phyloP scores from a whole-genome alignment of 768 basidiomycete genomes.

The Plicaturopsis crispa region DNA sequence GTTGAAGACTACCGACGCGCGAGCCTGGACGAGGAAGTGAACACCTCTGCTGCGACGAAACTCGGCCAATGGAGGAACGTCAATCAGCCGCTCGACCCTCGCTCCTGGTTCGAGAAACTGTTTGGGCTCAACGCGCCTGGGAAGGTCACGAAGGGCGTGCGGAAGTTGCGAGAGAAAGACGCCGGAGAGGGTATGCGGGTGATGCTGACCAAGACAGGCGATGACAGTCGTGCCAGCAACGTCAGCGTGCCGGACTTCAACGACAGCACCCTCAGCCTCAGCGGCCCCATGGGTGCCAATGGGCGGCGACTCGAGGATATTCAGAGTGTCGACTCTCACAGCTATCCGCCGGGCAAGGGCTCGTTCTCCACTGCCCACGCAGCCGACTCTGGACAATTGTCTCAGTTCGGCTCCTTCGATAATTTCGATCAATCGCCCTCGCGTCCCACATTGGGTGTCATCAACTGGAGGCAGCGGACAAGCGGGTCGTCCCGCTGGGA shows the following conservation, averaged over 20 bases:
- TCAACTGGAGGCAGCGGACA: conserved; percentile 70
- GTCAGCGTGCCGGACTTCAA: conserved; percentile 28
- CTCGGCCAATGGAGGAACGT: conserved; percentile 87
- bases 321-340: conserved; percentile 57
- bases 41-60: conserved; percentile 88
- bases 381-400: conserved; percentile 26
- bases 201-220: conserved; percentile 41
- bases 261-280: conserved; percentile 35
- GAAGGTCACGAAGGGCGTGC: conserved; percentile 76
- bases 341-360: conserved; percentile 46
- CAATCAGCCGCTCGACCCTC: conserved; percentile 74
- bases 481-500: conserved; percentile 83
- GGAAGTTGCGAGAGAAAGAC: conserved; percentile 78
- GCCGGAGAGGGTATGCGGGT: conserved; percentile 59
- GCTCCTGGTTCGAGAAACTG: conserved; percentile 69
- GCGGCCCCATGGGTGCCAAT: conserved; percentile 30
- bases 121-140: conserved; percentile 65
- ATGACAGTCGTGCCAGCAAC: conserved; percentile 34
- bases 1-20: conserved; percentile 95
- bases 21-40: conserved; percentile 84
- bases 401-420: conserved; percentile 31
- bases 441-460: conserved; percentile 56
- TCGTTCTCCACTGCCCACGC: conserved; percentile 25
- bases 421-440: conserved; percentile 52
- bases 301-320: conserved; percentile 59